Conservation (phyloP, 805 yeast genomes). For the Kodamaea fukazawae region DNA sequence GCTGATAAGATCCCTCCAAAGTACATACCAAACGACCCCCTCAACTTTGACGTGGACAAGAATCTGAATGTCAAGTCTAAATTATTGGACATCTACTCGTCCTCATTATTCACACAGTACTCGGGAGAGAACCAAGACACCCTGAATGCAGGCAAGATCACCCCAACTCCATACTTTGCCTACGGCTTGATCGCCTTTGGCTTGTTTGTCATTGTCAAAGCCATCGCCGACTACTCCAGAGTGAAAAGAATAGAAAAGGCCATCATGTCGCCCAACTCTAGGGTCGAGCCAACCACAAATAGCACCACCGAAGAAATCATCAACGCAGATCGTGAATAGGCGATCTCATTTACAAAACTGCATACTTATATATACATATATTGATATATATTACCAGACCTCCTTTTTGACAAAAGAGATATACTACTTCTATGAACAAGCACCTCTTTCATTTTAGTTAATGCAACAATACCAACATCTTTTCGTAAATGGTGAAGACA, state of each 20-base stretch:
- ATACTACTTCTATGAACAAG: no score
- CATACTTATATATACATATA: slow-evolving; percentile 14
- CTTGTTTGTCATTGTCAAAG: slow-evolving; percentile 57
- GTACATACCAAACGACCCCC: slow-evolving; percentile 35
- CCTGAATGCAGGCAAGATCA: slow-evolving; percentile 40
- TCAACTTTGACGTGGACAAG: slow-evolving; percentile 29
- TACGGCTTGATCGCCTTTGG: slow-evolving; percentile 69
- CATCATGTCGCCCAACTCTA: slow-evolving; percentile 47
- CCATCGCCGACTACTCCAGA: slow-evolving; percentile 66
- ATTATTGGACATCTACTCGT: slow-evolving; percentile 10
- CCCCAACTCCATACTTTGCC: slow-evolving; percentile 64
- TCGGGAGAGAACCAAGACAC: slow-evolving; percentile 17
- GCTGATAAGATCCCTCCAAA: slow-evolving; percentile 32
- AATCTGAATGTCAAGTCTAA: slow-evolving; percentile 26
- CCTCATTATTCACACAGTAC: slow-evolving; percentile 30
- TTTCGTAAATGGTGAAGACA: slow-evolving; percentile 93
- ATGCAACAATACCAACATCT: slow-evolving; percentile 63
- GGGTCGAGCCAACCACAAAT: slow-evolving; percentile 1
- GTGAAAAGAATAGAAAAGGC: slow-evolving; percentile 75
- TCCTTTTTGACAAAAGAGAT: no score
- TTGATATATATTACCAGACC: no score
- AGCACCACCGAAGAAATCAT: slow-evolving; percentile 11
- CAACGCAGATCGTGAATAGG: not conserved
- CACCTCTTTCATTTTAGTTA: slow-evolving; percentile 15
- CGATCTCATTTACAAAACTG: slow-evolving; percentile 3